These are phyloP conservation scores for Linnemannia exigua DNA, from an alignment of 192 early-diverging fungal genomes.

Conservation along the genomic window DNA sequence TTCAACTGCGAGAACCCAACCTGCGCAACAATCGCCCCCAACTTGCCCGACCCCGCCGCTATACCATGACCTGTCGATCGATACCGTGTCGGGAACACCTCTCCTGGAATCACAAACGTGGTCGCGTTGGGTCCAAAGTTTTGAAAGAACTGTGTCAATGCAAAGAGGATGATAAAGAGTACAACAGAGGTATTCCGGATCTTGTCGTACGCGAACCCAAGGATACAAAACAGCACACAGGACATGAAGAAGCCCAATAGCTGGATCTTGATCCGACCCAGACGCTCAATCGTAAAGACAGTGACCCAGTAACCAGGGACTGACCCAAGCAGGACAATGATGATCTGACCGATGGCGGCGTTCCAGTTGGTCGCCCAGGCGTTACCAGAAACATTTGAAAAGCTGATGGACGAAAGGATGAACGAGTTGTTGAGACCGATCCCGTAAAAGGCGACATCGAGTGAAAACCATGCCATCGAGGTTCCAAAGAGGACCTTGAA, in stretches of 20 bases:
- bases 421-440: constrained; percentile 86
- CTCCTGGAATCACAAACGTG: constrained; percentile 88
- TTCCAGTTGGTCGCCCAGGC: constrained; percentile 58
- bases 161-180: constrained; percentile 77
- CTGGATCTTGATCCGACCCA: constrained; percentile 94
- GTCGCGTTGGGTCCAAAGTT: constrained; percentile 98
- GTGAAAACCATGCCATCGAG: constrained; percentile 80
- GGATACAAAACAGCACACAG: constrained; percentile 79
- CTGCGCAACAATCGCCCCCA: constrained; percentile 84
- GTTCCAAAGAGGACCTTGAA: constrained; percentile 84
- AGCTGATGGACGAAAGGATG: constrained; percentile 80
- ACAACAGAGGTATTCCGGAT: constrained; percentile 70
- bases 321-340: constrained; percentile 85
- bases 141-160: constrained; percentile 83
- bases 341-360: constrained; percentile 87
- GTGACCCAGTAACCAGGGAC: constrained; percentile 97
- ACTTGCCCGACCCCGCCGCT: constrained; percentile 83
- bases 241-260: constrained; percentile 83
- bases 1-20: constrained; percentile 79
- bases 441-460: constrained; percentile 88
- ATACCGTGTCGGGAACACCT: constrained; percentile 87
- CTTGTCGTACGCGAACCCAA: constrained; percentile 79
- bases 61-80: constrained; percentile 87
- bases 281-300: constrained; percentile 86
- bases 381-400: constrained; percentile 57